Evolutionary conservation across 495 filamentous ascomycete species (phyloP), one percentile per base, ranked within the genome.

Genomic region (Mytilinidion resinicola): DNA sequence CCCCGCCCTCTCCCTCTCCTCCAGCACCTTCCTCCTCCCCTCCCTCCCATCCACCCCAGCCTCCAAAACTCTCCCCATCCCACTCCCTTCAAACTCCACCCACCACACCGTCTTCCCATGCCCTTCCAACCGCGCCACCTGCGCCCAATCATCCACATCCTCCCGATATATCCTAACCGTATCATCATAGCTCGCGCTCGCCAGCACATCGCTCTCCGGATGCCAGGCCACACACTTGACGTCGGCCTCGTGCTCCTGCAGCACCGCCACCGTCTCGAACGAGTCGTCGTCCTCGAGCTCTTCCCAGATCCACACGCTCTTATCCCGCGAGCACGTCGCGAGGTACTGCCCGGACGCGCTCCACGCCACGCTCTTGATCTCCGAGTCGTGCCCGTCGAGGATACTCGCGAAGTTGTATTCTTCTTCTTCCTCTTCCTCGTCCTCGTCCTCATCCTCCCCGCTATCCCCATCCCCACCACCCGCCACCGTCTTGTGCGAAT

Each of bases 251-350:
- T 98, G 93, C 72, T 97, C 93, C 71, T 85, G 86, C 71, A 96
- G 78, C 55, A 98, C 92, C 0, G 92, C 92, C 6, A 96, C 82
- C 7, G 93, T 96, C 81, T 98, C 93, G 69, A 88, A 96, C 60
- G 96, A 91, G 67, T 96, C 92, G 67, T 96, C 92, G 30, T 92
- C 91, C 7, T 83, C 88, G 3, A 97, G 79, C 68, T 96, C 91
- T 71, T 98, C 93, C 93, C 93, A 98, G 50, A 98, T 87, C 93
- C 93, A 98, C n/a, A 98, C 88, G 20, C 82, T 86, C 74, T 96
- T 96, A 71, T 98, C 93, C 10, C 93, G 79, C 20, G 82, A 85
- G 68, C 91, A 97, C 0, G 91, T 96, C 6, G 93, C 93, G 4
- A 98, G 81, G 55, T 86, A 82, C 70, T 86, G 84, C 0, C 90